Evolutionary conservation across 345 rosid species (phyloP).

Genomic region (Brassica incana): DNA sequence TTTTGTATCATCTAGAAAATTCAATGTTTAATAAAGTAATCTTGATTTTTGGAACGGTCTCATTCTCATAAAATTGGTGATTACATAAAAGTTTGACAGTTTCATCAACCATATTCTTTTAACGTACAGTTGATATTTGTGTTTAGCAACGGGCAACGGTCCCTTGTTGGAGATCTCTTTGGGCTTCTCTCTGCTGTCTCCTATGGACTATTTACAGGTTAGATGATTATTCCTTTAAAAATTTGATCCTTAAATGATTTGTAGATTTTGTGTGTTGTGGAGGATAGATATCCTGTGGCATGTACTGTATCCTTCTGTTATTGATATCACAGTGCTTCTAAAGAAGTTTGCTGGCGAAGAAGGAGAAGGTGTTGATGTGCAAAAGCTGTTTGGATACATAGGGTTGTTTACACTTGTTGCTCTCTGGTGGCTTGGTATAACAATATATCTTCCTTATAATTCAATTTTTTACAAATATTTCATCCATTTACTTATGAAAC

Average conservation of each 20-base stretch:
- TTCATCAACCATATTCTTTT: constrained; percentile 37
- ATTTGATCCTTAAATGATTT: background rate
- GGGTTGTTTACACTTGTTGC: constrained; percentile 96
- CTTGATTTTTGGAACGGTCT: constrained; percentile 12
- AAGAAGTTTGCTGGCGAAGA: constrained; percentile 96
- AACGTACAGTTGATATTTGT: constrained; percentile 59
- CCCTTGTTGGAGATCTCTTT: constrained; percentile 90
- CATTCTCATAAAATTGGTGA: constrained; percentile 6
- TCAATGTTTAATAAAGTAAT: background rate
- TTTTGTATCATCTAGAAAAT: background rate
- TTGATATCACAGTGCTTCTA: constrained; percentile 72
- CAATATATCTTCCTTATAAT: constrained; percentile 15
- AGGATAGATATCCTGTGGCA: background rate
- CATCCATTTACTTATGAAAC: too few relatives aligned
- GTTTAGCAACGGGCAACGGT: constrained; percentile 78
- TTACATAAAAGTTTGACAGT: constrained; percentile 22
- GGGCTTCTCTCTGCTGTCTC: constrained; percentile 96
- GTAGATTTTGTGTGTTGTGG: background rate
- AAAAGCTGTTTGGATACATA: constrained; percentile 94
- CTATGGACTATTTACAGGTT: constrained; percentile 93
- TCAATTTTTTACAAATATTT: too few relatives aligned
- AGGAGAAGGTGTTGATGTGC: constrained; percentile 92
- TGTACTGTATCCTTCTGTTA: background rate
- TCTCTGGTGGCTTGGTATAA: constrained; percentile 98
- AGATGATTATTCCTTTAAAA: background rate